These are phyloP conservation scores for Blastobotrys apis DNA, from an alignment of 1,139 yeast genomes.

Conservation along the genomic window DNA sequence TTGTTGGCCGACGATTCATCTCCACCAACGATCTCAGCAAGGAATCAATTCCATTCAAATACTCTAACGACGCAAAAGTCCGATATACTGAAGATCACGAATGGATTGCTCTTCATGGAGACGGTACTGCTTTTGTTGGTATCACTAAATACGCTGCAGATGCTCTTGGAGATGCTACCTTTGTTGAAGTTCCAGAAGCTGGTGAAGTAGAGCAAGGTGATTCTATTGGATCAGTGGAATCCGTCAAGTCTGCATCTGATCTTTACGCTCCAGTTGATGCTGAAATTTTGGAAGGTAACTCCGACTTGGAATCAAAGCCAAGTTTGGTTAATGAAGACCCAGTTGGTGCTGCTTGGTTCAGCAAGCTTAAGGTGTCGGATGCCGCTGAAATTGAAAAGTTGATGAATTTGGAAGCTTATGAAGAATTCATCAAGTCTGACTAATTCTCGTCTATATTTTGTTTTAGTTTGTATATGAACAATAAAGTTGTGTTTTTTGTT, in stretches of 20 bases:
- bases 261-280: slow-evolving; percentile 87
- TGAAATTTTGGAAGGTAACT: slow-evolving; percentile 68
- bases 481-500: not conserved
- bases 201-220: slow-evolving; percentile 72
- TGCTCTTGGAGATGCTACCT: slow-evolving; percentile 97
- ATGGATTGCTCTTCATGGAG: slow-evolving; percentile 85
- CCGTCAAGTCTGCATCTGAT: slow-evolving; percentile 92
- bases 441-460: not conserved
- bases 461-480: not conserved
- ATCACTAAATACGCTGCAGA: slow-evolving; percentile 94
- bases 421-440: slow-evolving; percentile 47
- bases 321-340: slow-evolving; percentile 82
- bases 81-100: slow-evolving; percentile 90
- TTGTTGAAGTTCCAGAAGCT: slow-evolving; percentile 80
- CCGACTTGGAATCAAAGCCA: slow-evolving; percentile 62
- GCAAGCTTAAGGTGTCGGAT: slow-evolving; percentile 58
- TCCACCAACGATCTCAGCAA: slow-evolving; percentile 50
- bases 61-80: slow-evolving; percentile 41
- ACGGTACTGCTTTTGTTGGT: slow-evolving; percentile 74
- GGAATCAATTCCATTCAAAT: slow-evolving; percentile 49
- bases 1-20: slow-evolving; percentile 17
- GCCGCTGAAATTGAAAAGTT: slow-evolving; percentile 42
- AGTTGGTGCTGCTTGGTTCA: slow-evolving; percentile 91
- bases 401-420: slow-evolving; percentile 58
- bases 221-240: slow-evolving; percentile 86